A percentile compares a stretch with the other conserved stretches of the same genome.
These are phyloP conservation scores for Phytophthora rubi DNA, from an alignment of 352 stramenopile species.

Conservation along the genomic window DNA sequence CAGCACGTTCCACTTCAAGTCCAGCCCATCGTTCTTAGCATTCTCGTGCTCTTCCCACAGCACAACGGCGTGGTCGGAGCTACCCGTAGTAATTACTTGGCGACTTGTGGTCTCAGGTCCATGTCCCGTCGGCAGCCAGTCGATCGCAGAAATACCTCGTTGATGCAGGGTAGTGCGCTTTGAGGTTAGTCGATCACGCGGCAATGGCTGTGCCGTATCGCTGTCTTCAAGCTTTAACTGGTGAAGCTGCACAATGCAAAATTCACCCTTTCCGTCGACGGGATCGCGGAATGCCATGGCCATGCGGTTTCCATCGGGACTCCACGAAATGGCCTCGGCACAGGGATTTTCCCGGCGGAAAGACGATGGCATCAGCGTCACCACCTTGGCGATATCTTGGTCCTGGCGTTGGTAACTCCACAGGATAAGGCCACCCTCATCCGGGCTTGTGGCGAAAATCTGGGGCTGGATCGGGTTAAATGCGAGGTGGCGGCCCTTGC, in stretches of 20 bases:
- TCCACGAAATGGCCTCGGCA: constrained; percentile 81
- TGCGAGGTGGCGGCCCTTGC: constrained; percentile 74
- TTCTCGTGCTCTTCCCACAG: constrained; percentile 76
- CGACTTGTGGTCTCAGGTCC: constrained; percentile 52
- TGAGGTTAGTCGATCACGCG: constrained; percentile 58
- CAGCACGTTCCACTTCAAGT: constrained; percentile 73
- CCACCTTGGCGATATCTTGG: constrained; percentile 69
- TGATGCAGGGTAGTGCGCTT: constrained; percentile 69
- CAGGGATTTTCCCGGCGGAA: constrained; percentile 73
- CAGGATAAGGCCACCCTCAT: constrained; percentile 81
- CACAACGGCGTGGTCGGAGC: constrained; percentile 73
- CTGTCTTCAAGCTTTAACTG: constrained; percentile 61
- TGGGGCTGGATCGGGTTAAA: constrained; percentile 81
- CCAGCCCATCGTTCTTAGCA: constrained; percentile 27
- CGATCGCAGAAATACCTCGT: constrained; percentile 69
- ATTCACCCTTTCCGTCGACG: constrained; percentile 63
- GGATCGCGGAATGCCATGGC: constrained; percentile 84
- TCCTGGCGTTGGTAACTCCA: constrained; percentile 77
- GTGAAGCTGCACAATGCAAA: constrained; percentile 79
- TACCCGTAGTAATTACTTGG: constrained; percentile 73
- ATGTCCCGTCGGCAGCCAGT: constrained; percentile 68
- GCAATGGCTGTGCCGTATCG: constrained; percentile 51
- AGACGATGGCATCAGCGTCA: constrained; percentile 59
- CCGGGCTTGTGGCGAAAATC: constrained; percentile 77
- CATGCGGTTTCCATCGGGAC: constrained; percentile 72